A percentile compares a stretch with the other conserved stretches of the same genome.
Conservation (phyloP, 1,139 yeast genomes). For the Suhomyces taliae region DNA sequence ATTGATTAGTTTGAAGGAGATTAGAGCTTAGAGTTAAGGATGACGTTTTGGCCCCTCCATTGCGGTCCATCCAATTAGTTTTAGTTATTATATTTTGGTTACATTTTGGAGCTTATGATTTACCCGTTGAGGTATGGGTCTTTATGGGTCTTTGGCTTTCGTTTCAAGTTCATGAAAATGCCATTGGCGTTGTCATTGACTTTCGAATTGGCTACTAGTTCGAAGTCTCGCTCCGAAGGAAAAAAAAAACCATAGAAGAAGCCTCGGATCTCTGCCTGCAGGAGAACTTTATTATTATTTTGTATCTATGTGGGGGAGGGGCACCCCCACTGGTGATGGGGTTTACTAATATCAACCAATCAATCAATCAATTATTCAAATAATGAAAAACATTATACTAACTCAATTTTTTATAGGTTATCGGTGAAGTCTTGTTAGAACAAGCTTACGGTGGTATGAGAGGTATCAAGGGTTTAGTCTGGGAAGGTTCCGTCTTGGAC, state of each 20-base stretch:
- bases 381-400: conserved; percentile 1
- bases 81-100: too few relatives aligned
- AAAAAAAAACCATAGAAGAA: too few relatives aligned
- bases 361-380: background rate
- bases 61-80: background rate
- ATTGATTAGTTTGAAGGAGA: background rate
- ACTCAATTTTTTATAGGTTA: conserved; percentile 36
- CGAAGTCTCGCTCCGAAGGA: too few relatives aligned
- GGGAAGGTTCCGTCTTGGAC: conserved; percentile 99
- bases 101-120: too few relatives aligned
- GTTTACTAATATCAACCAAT: too few relatives aligned
- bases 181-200: too few relatives aligned
- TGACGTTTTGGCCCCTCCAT: background rate
- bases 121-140: too few relatives aligned
- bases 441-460: conserved; percentile 99
- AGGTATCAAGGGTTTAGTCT: conserved; percentile 95
- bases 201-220: too few relatives aligned
- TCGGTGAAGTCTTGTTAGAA: conserved; percentile 91
- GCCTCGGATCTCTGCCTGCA: background rate
- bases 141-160: too few relatives aligned
- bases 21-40: too few relatives aligned
- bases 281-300: background rate
- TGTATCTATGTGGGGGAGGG: conserved; percentile 11
- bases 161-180: too few relatives aligned
- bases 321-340: conserved; percentile 1